Percentiles rank a stretch among this genome's conserved stretches.
Conservation (phyloP, 2,329 filamentous ascomycete species). For the Fusarium goolgardi region DNA sequence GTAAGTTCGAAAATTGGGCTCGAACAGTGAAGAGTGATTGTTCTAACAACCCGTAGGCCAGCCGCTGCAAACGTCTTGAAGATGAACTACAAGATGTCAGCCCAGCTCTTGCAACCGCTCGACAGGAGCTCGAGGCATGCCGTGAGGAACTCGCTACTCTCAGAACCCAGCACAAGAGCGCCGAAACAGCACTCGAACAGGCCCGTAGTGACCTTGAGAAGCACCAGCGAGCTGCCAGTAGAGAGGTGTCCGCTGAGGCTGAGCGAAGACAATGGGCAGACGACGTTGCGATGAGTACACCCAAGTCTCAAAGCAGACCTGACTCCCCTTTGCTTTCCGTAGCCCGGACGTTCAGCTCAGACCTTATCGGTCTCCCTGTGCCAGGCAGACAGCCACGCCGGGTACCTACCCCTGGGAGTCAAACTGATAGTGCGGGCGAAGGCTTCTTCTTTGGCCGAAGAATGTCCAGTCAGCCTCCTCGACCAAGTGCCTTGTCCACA, state of each 20-base stretch:
- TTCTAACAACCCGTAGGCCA: constrained; percentile 62
- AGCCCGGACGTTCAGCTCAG: constrained; percentile 65
- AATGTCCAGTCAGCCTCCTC: constrained; percentile 62
- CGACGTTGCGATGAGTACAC: constrained; percentile 57
- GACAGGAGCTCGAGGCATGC: constrained; percentile 71
- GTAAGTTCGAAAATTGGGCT: constrained; percentile 62
- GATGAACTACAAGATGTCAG: constrained; percentile 82
- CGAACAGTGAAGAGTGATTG: background rate
- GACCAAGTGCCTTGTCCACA: constrained; percentile 56
- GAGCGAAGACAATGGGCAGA: constrained; percentile 65
- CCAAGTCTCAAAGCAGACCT: constrained; percentile 62
- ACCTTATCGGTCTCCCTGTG: constrained; percentile 61
- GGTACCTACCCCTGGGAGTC: constrained; percentile 61
- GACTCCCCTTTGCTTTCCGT: constrained; percentile 65
- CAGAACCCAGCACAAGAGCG: constrained; percentile 72
- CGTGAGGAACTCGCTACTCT: constrained; percentile 71
- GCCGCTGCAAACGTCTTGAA: constrained; percentile 74
- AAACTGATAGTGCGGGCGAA: constrained; percentile 56
- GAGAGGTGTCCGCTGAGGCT: constrained; percentile 53
- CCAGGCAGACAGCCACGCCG: constrained; percentile 50
- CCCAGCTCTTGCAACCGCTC: constrained; percentile 71
- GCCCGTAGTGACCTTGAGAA: constrained; percentile 63
- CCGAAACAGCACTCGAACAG: constrained; percentile 73
- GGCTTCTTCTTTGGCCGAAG: constrained; percentile 58
- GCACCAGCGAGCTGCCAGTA: constrained; percentile 53